Percentiles rank a stretch among this genome's conserved stretches.
Conservation (phyloP, 352 stramenopile species). For the Pythium grandisporangium region DNA sequence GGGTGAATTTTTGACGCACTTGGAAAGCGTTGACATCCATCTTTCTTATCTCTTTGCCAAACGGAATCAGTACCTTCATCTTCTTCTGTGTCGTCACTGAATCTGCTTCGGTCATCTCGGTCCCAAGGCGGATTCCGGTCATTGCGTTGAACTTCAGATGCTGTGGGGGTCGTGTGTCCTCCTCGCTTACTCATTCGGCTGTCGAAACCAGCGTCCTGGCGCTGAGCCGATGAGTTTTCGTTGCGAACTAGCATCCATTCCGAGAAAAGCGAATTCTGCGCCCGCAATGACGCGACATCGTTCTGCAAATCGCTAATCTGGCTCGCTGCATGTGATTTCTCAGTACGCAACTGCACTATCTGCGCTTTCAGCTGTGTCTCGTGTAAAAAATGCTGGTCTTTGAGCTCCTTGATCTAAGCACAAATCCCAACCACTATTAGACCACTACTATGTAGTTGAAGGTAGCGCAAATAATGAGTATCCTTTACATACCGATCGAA, state of each 20-base stretch:
- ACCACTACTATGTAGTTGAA: not conserved
- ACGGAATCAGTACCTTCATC: too few relatives aligned
- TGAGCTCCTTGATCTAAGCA: conserved; percentile 63
- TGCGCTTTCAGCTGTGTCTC: conserved; percentile 57
- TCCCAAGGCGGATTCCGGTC: too few relatives aligned
- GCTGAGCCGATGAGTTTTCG: conserved; percentile 26
- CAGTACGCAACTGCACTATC: conserved; percentile 37
- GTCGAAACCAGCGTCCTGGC: too few relatives aligned
- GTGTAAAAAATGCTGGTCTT: conserved; percentile 45
- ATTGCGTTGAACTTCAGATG: too few relatives aligned
- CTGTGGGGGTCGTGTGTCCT: too few relatives aligned
- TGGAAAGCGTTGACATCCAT: too few relatives aligned
- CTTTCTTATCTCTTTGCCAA: too few relatives aligned
- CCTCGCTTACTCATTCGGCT: too few relatives aligned
- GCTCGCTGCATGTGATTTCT: conserved; percentile 31
- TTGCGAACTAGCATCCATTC: conserved; percentile 76
- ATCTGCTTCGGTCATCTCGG: too few relatives aligned
- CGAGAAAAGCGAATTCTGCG: conserved; percentile 60
- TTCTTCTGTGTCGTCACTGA: too few relatives aligned
- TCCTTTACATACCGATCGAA: conserved; percentile 30
- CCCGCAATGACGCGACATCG: conserved; percentile 46
- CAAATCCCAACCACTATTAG: too few relatives aligned
- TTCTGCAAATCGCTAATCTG: conserved; percentile 40
- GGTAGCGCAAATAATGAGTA: not conserved
- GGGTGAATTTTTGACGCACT: too few relatives aligned